Base-by-base conservation (phyloP, 2,329 filamentous ascomycete species). In the Epichloe scottii region DNA sequence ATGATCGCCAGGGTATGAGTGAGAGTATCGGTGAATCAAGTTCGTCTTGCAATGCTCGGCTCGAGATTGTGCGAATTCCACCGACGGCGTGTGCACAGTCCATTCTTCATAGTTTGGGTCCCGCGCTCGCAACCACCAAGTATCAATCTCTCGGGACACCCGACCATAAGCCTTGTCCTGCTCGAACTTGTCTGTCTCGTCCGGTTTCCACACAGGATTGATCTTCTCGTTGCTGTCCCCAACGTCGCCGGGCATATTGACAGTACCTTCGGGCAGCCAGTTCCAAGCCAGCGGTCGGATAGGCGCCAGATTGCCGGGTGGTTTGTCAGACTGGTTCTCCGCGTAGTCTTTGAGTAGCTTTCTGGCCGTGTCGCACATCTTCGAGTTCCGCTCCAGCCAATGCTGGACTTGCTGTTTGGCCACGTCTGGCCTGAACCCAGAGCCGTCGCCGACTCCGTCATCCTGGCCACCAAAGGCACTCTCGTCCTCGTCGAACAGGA, bases 91-190 rank as follows among this genome's bases (percentile, higher is more conserved):
- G 1, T 69, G 69, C 0, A 78, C 71, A 33, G 75, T 71, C 74
- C 77, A 81, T 21, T 75, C 73, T 40, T 78, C 76, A 53, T 76
- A 76, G 58, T 82, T 83, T 2, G 76, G 75, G 54, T 82, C 77
- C 40, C 79, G 72, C 41, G 77, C 77, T 46, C 72, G 73, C 43
- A 78, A 70, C 79, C 81, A 84, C 81, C 81, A 84, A 2, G 72
- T 73, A 60, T 84, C 81, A 48, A 84, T 75, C 61, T 84, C 81
- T 55, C 78, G 71, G 1, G 81, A 84, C 0, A 84, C 79, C 38
- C 77, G 73, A 1, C 78, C 78, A 56, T 82, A 82, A 10, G 69
- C 66, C 33, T 69, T 70, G 59, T 84, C 79, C 59, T 81, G 77
- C 58, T 79, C 73, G 52, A 75, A 79, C 58, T 79, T 81, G 57